These are phyloP conservation scores for Ambrosiella xylebori DNA, from an alignment of 2,329 filamentous ascomycete genomes.

Conservation along the genomic window DNA sequence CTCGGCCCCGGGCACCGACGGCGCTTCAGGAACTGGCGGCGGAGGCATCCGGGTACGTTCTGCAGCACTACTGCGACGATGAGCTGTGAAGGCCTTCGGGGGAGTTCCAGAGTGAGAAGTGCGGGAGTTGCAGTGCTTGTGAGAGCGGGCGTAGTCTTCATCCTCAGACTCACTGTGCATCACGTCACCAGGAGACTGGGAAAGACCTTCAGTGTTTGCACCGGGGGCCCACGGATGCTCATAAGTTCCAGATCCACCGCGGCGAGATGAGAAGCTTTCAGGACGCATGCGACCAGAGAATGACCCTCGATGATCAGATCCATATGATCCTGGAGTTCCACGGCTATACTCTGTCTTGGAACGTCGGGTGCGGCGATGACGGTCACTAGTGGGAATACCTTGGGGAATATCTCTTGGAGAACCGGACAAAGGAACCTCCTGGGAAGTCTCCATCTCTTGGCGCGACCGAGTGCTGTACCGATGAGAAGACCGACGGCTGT, in stretches of 20 bases:
- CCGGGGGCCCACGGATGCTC: slow-evolving; percentile 4
- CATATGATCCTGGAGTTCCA: slow-evolving; percentile 4
- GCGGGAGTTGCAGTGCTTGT: slow-evolving; percentile 1
- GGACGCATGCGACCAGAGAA: background rate
- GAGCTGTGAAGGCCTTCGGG: background rate
- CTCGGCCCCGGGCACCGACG: background rate
- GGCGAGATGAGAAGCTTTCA: slow-evolving; percentile 2
- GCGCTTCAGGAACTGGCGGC: background rate
- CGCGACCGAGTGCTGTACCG: slow-evolving; percentile 5
- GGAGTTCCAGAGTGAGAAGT: slow-evolving; percentile 1
- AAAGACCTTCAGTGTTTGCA: slow-evolving; percentile 5
- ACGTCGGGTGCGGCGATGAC: slow-evolving; percentile 5
- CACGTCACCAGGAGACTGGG: background rate
- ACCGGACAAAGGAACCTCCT: background rate
- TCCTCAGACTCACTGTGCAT: slow-evolving; percentile 5
- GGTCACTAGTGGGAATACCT: slow-evolving; percentile 5
- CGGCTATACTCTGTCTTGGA: slow-evolving; percentile 1
- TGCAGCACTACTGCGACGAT: background rate
- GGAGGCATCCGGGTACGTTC: background rate
- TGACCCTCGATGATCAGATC: slow-evolving; percentile 9
- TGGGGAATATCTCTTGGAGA: background rate
- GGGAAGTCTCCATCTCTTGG: background rate
- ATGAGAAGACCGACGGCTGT: slow-evolving; percentile 6
- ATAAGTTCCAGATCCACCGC: slow-evolving; percentile 5
- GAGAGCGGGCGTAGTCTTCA: background rate